Conservation (phyloP, 257 asterid genomes). For the Gentiana dahurica region DNA sequence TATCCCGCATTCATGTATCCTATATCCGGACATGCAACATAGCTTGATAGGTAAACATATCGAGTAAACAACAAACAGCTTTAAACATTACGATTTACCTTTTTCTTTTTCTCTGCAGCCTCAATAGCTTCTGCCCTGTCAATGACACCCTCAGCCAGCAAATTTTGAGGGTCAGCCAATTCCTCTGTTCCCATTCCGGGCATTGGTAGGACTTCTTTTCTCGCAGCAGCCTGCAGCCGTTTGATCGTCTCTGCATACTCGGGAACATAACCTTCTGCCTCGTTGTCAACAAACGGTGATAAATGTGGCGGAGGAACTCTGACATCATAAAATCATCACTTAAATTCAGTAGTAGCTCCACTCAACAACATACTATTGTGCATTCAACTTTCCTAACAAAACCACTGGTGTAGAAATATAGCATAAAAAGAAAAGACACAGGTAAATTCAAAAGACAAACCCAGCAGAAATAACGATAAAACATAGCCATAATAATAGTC, state of each 20-base stretch:
- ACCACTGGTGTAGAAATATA: too few species aligned
- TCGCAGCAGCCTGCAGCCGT: constrained; percentile 81
- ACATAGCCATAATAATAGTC: background rate
- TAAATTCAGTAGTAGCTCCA: background rate
- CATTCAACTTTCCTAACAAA: background rate
- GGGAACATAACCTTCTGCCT: constrained; percentile 93
- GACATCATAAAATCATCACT: constrained; percentile 9
- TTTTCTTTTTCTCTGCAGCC: constrained; percentile 46
- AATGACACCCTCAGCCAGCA: constrained; percentile 44
- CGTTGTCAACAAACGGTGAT: constrained; percentile 96
- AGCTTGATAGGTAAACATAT: too few species aligned
- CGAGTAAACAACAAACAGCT: background rate
- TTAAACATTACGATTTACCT: constrained; percentile 29
- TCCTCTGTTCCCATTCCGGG: constrained; percentile 84
- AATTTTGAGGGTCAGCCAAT: constrained; percentile 64
- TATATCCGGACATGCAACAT: too few species aligned
- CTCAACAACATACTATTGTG: too few species aligned
- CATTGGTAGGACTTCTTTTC: constrained; percentile 79
- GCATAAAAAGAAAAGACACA: too few species aligned
- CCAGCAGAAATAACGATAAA: background rate
- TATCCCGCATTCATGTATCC: too few species aligned
- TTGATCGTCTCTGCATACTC: constrained; percentile 90
- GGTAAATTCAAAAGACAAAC: too few species aligned
- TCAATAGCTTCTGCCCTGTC: constrained; percentile 45
- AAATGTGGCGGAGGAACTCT: constrained; percentile 97